Evolutionary conservation across 805 yeast species (phyloP), one percentile per base, ranked within the genome.

Genomic region (Yueomyces sinensis): DNA sequence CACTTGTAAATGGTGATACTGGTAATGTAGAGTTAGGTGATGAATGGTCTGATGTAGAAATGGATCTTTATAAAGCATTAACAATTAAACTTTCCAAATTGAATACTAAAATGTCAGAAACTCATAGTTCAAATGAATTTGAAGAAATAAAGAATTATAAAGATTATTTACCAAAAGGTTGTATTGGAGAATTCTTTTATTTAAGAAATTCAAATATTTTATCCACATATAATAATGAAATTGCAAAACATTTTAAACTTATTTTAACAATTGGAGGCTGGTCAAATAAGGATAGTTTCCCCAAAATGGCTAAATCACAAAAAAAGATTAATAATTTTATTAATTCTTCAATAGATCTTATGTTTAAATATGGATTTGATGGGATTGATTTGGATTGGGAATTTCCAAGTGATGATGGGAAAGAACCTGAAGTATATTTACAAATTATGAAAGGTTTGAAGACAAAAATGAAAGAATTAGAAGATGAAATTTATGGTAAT

Each of bases 311-410:
- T 0, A 65, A 70, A 37, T 52, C 52, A 17, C 52, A 59, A 0
- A 34, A 30, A 1, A 60, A 57, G 32, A 41, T 76, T 6, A 48
- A 51, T 1, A 50, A 30, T 0, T 82, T 87, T 52, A 68, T 74
- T 2, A 33, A 48, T 1, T 63, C 78, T 1, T 59, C 75, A 1
- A 61, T 71, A 1, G 52, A 56, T 0, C 54, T 70, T 17, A 62
- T 83, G 52, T 37, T 54, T 2, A 56, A 64, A 30, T 70, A 72
- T 49, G 77, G 80, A 0, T 76, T 91, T 48, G 96, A 91, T 53
- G 97, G 98, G 0, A 61, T 89, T 31, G 97, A 91, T 54, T 59
- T 89, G 20, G 98, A 89, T 58, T 89, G 95, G 95, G 98, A 89
- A 56, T 89, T 76, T 47, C 95, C 95, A 0, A 50, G 55, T 6